A percentile compares a stretch with the other conserved stretches of the same genome.
Evolutionary conservation across 148 eudicot genomes (phyloP).

Genomic region (Dianthus caryophyllus): DNA sequence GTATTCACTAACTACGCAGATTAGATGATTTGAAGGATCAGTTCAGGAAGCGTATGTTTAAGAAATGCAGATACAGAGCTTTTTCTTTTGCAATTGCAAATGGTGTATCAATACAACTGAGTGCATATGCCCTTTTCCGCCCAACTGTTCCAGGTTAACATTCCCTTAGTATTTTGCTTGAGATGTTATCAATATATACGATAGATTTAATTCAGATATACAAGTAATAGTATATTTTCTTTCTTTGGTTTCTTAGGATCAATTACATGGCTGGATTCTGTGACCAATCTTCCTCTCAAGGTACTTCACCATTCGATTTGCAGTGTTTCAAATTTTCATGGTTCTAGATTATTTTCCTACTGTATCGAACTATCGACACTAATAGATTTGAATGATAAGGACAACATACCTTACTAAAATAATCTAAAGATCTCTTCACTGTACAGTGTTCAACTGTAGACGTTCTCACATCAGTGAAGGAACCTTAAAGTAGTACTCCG

Average conservation of each 20-base stretch:
- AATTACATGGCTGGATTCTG: conserved; percentile 93
- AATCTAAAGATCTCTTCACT: neutral
- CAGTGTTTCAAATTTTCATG: neutral
- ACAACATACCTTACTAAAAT: conserved; percentile 1
- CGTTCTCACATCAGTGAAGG: neutral
- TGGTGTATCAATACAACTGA: conserved; percentile 75
- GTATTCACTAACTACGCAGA: conserved; percentile 30
- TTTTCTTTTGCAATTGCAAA: conserved; percentile 59
- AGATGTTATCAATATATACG: neutral
- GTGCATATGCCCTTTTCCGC: conserved; percentile 89
- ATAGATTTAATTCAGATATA: conserved; percentile 4
- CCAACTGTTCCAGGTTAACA: conserved; percentile 75
- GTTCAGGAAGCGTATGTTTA: conserved; percentile 77
- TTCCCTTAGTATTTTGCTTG: neutral
- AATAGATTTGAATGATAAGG: neutral
- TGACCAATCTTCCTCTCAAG: conserved; percentile 81
- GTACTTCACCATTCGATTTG: conserved; percentile 26
- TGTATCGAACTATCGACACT: neutral
- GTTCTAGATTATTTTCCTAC: neutral
- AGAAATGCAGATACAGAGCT: conserved; percentile 88
- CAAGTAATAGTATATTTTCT: conserved; percentile 13
- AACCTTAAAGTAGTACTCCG: neutral
- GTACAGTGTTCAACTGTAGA: too few species aligned
- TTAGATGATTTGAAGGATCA: conserved; percentile 80
- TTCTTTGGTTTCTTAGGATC: conserved; percentile 40